Base-by-base conservation (phyloP, 768 basidiomycete species). In the Royoungia palumana region DNA sequence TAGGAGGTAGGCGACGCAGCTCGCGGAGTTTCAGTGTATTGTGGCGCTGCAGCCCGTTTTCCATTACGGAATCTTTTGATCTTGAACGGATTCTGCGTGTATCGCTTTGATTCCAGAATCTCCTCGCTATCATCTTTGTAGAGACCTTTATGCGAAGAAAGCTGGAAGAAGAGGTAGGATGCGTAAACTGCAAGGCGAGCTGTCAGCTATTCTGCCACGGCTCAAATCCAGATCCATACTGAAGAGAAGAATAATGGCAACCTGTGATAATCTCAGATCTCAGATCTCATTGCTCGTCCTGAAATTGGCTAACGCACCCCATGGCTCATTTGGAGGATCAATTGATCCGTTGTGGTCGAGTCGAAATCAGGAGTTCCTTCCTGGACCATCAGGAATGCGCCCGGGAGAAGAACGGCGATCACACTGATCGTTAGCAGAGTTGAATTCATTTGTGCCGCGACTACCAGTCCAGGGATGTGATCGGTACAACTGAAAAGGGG, bases 391-490 rank as follows among this genome's bases (percentile, higher is more conserved):
- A 88, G 80, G 64, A 85, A 92, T 1, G 85, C 90, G 2, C 83
- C 82, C 2, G 89, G 89, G 6, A 92, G 64, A 8, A 91, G 71
- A 16, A 92, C 73, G 10, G 84, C 89, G 12, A 85, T 83, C 16
- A 90, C 89, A 50, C 87, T 87, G 47, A 91, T 75, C 43, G 78
- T 83, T 19, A 92, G 66, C 30, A 92, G 70, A 1, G 87, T 83
- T 1, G 87, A 85, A 46, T 89, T 84, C 35, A 89, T 65, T 54
- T 89, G 85, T 2, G 82, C 83, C 0, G 87, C 80, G 25, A 81
- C 87, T 32, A 13, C 14, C 30, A 13, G 14, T 88, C 40, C 49
- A 30, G 49, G 9, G 6, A 5, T 42, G 44, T 10, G 39, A 35
- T 36, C 35, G 46, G 32, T 24, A 19, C 36, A 12, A 46, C 32